Conservation (phyloP, 345 rosid genomes). For the Euphorbia lathyris region DNA sequence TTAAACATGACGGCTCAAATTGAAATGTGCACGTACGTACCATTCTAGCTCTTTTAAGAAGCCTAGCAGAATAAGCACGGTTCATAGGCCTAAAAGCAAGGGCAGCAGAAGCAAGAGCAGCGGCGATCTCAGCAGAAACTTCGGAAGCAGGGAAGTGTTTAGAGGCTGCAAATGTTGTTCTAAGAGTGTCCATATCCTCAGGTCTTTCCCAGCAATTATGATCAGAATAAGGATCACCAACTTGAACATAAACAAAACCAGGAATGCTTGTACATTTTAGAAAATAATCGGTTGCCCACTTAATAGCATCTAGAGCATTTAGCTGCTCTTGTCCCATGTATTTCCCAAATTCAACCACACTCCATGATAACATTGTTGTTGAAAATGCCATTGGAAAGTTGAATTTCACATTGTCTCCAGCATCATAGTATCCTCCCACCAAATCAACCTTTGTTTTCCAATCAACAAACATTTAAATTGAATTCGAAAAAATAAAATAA, state of each 20-base stretch:
- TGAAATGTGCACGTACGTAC: constrained; percentile 3
- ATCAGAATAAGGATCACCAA: constrained; percentile 27
- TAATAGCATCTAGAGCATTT: constrained; percentile 23
- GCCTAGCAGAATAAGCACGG: constrained; percentile 19
- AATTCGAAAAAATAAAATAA: neutral
- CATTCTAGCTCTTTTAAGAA: constrained; percentile 19
- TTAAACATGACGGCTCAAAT: too few species aligned
- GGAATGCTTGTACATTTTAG: constrained; percentile 26
- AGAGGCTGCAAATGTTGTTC: constrained; percentile 22
- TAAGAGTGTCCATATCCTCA: constrained; percentile 30
- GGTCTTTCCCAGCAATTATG: constrained; percentile 33
- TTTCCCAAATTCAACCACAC: constrained; percentile 18
- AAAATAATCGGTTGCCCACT: constrained; percentile 28
- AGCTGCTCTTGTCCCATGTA: constrained; percentile 22
- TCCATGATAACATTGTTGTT: constrained; percentile 28
- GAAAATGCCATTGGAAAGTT: constrained; percentile 33
- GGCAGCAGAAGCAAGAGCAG: constrained; percentile 28
- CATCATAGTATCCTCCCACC: constrained; percentile 30
- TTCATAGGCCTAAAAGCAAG: constrained; percentile 11
- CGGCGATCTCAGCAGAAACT: constrained; percentile 28
- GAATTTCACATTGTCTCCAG: constrained; percentile 30
- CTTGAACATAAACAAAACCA: constrained; percentile 26
- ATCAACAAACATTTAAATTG: too few species aligned
- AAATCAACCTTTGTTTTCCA: constrained; percentile 17
- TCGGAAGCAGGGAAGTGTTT: constrained; percentile 26